Evolutionary conservation across 345 rosid species (phyloP).

Genomic region (Lagerstroemia speciosa): DNA sequence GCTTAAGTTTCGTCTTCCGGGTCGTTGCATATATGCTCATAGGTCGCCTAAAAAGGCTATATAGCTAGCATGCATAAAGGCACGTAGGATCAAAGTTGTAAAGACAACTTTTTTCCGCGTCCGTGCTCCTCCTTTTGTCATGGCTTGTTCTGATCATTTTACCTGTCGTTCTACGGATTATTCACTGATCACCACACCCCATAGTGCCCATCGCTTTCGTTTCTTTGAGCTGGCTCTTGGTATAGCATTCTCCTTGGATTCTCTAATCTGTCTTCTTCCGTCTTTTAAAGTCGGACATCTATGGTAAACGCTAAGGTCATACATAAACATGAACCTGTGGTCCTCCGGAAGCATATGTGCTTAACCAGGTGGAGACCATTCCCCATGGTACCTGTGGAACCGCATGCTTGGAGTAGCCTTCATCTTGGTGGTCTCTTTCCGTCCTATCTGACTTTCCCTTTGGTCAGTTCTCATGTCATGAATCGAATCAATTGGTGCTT

Average conservation of each 20-base stretch:
- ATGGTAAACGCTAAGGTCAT: no score
- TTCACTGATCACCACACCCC: background rate
- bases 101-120: background rate
- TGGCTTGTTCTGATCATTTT: background rate
- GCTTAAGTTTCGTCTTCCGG: background rate
- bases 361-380: background rate
- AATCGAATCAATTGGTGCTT: background rate
- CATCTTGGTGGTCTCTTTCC: background rate
- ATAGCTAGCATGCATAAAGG: background rate
- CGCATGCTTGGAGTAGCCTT: background rate
- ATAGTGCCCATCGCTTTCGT: background rate
- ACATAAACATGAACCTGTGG: background rate
- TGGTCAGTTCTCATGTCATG: background rate
- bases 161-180: background rate
- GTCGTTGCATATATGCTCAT: background rate
- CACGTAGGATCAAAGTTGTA: background rate
- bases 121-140: background rate
- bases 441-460: background rate
- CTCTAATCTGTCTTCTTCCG: conserved; percentile 1
- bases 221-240: background rate
- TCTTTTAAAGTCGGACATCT: background rate
- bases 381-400: background rate
- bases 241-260: background rate
- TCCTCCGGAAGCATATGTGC: background rate
- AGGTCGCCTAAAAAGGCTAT: no score